Percentiles rank a stretch among this genome's conserved stretches.
phyloP scores from a whole-genome alignment of 2,329 filamentous ascomycete genomes.

The Didymellaceae sp. region DNA sequence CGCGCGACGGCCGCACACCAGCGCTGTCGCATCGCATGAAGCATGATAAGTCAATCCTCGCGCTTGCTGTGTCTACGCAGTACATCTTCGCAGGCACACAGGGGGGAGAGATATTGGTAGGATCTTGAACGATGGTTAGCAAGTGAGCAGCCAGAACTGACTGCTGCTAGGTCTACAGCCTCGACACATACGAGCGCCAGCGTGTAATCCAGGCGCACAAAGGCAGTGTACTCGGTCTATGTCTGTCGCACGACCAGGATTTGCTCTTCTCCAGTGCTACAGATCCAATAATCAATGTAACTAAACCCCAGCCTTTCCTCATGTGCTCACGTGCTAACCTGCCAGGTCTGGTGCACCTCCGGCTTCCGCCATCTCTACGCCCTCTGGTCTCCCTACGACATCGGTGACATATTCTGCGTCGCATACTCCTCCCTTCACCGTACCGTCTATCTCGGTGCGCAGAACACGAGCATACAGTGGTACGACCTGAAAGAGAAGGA shows the following conservation, averaged over 20 bases:
- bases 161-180: constrained; percentile 68
- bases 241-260: constrained; percentile 74
- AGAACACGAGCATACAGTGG: constrained; percentile 97
- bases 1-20: constrained; percentile 51
- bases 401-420: constrained; percentile 96
- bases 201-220: constrained; percentile 85
- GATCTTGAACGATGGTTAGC: constrained; percentile 18
- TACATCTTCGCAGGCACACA: constrained; percentile 92
- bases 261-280: constrained; percentile 91
- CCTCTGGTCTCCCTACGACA: constrained; percentile 90
- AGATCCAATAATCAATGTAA: constrained; percentile 87
- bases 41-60: constrained; percentile 80
- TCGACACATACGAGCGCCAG: constrained; percentile 84
- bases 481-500: constrained; percentile 73
- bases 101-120: constrained; percentile 82
- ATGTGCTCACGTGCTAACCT: constrained; percentile 8
- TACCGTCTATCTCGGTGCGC: constrained; percentile 88
- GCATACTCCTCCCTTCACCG: constrained; percentile 80
- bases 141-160: constrained; percentile 46
- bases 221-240: constrained; percentile 86
- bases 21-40: constrained; percentile 75
- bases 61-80: constrained; percentile 78
- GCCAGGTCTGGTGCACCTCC: constrained; percentile 76
- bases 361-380: constrained; percentile 81
- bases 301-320: constrained; percentile 1